Evolutionary conservation across 2,329 filamentous ascomycete species (phyloP).

Genomic region (Penicillium sp.): DNA sequence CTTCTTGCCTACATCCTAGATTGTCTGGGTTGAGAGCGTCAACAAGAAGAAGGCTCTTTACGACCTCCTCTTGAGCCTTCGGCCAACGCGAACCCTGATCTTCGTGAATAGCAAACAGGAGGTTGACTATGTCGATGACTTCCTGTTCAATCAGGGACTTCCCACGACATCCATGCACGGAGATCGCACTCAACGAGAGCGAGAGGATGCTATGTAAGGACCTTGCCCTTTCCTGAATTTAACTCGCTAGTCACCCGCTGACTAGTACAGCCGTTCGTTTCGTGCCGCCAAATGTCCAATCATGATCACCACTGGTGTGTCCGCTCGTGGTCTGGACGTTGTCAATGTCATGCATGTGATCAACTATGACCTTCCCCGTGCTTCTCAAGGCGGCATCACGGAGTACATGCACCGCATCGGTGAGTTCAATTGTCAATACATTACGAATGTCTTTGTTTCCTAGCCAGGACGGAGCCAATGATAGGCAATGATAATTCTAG

Average conservation of each 20-base stretch:
- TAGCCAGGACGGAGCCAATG: background rate
- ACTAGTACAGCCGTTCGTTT: constrained; percentile 68
- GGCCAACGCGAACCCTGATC: constrained; percentile 78
- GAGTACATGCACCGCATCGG: constrained; percentile 96
- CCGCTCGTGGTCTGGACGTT: constrained; percentile 86
- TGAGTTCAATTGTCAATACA: constrained; percentile 48
- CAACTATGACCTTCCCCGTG: constrained; percentile 84
- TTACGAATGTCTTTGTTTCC: background rate
- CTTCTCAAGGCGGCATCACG: constrained; percentile 79
- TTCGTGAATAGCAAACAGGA: constrained; percentile 83
- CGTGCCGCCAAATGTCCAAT: constrained; percentile 74
- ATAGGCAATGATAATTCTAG: constrained; percentile 47
- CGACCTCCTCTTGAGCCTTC: constrained; percentile 70
- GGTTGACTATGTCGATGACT: constrained; percentile 86
- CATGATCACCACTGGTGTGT: constrained; percentile 82
- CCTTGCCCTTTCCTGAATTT: background rate
- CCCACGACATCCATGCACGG: constrained; percentile 88
- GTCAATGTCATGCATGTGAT: constrained; percentile 86
- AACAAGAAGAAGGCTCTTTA: constrained; percentile 72
- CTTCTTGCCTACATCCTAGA: constrained; percentile 34
- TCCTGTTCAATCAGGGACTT: constrained; percentile 75
- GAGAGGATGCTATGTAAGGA: constrained; percentile 82
- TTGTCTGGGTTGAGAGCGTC: constrained; percentile 68
- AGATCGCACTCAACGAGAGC: constrained; percentile 84
- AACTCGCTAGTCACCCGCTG: constrained; percentile 2